Evolutionary conservation across 139 green algal genomes (phyloP).

Genomic region (Coelastrella sp.): DNA sequence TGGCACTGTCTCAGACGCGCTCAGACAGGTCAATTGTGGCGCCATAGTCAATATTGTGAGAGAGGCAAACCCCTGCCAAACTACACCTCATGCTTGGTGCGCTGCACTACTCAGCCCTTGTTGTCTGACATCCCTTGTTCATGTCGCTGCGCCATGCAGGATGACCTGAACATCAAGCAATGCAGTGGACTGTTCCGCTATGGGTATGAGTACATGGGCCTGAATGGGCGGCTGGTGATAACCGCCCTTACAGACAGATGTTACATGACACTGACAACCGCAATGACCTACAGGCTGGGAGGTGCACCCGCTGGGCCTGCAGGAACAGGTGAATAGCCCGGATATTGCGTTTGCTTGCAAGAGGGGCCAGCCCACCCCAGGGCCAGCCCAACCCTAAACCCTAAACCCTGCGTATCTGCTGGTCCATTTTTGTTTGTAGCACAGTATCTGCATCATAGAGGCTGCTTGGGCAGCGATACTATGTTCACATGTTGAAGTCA

Average conservation of each 20-base stretch:
- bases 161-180: slow-evolving; percentile 89
- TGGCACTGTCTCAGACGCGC: too few relatives aligned
- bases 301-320: slow-evolving; percentile 95
- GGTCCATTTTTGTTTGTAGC: not conserved
- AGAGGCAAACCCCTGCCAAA: not conserved
- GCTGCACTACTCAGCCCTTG: not conserved
- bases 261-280: slow-evolving; percentile 96
- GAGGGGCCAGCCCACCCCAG: too few relatives aligned
- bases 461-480: too few relatives aligned
- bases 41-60: not conserved
- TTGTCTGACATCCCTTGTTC: not conserved
- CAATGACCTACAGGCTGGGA: slow-evolving; percentile 95
- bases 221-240: slow-evolving; percentile 97
- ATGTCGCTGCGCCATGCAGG: slow-evolving; percentile 33
- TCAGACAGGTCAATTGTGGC: too few relatives aligned
- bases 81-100: not conserved
- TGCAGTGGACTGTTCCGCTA: slow-evolving; percentile 87
- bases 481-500: not conserved
- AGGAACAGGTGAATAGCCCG: slow-evolving; percentile 69
- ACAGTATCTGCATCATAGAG: not conserved
- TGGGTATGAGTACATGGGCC: slow-evolving; percentile 94
- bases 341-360: too few relatives aligned
- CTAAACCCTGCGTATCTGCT: not conserved
- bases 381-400: too few relatives aligned
- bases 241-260: slow-evolving; percentile 97